These are phyloP conservation scores for Phoenix dactylifera DNA, from an alignment of 176 grass and related monocot genomes.

Conservation along the genomic window DNA sequence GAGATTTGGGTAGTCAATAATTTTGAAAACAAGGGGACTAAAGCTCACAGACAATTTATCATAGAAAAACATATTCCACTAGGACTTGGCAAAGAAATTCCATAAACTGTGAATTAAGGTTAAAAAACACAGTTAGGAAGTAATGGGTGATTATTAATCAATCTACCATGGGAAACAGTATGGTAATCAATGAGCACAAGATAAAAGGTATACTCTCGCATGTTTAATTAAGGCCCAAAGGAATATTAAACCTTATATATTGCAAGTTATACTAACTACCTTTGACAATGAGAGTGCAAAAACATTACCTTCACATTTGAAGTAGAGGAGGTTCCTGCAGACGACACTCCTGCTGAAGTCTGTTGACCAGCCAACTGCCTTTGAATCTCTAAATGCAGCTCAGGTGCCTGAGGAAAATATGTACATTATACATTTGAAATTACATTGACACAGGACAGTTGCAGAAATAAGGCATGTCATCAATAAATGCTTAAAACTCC, in stretches of 20 bases:
- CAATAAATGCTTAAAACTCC: background rate
- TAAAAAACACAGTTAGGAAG: too few relatives aligned
- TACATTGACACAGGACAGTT: background rate
- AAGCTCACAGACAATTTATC: too few relatives aligned
- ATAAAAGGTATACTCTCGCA: too few relatives aligned
- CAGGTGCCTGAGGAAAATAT: slow-evolving; percentile 35
- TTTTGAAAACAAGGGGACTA: too few relatives aligned
- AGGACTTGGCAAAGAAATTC: too few relatives aligned
- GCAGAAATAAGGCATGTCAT: slow-evolving; percentile 7
- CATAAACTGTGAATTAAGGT: too few relatives aligned
- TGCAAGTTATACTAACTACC: background rate
- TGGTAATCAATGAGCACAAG: too few relatives aligned
- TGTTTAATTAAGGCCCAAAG: too few relatives aligned
- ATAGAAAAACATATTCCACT: too few relatives aligned
- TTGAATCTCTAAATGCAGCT: slow-evolving; percentile 59
- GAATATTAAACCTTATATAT: background rate
- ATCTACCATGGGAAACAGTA: too few relatives aligned
- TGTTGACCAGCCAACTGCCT: slow-evolving; percentile 49
- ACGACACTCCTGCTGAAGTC: slow-evolving; percentile 20
- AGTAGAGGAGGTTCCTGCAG: slow-evolving; percentile 29
- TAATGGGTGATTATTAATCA: too few relatives aligned
- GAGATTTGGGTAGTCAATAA: too few relatives aligned
- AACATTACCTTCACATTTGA: slow-evolving; percentile 43
- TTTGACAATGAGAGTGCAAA: background rate
- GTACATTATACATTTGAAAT: background rate